Percentiles rank a stretch among this genome's conserved stretches.
These are phyloP conservation scores for Fusarium sp. DNA, from an alignment of 2,329 filamentous ascomycete species.

Conservation along the genomic window DNA sequence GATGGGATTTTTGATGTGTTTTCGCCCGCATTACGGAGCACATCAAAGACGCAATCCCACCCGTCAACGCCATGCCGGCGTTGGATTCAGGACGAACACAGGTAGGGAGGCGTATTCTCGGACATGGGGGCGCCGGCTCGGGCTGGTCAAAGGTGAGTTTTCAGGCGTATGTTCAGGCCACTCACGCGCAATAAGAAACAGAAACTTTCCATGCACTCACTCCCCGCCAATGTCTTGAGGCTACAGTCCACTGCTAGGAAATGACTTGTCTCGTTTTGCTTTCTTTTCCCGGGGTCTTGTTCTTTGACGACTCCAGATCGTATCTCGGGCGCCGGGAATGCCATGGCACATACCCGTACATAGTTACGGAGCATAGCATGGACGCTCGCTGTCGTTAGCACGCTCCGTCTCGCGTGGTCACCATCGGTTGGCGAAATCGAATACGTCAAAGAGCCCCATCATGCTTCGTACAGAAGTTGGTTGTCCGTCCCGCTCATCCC, in stretches of 20 bases:
- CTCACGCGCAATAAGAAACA: slow-evolving; percentile 19
- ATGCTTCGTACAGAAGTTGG: slow-evolving; percentile 25
- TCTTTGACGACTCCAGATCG: slow-evolving; percentile 13
- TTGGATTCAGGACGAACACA: slow-evolving; percentile 10
- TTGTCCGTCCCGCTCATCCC: slow-evolving; percentile 28
- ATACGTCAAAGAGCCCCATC: slow-evolving; percentile 33
- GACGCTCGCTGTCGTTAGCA: slow-evolving; percentile 12
- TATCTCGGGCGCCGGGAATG: slow-evolving; percentile 26
- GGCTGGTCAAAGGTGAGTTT: slow-evolving; percentile 11
- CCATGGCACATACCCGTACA: slow-evolving; percentile 7
- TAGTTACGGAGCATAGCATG: slow-evolving; percentile 1
- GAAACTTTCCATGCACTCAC: slow-evolving; percentile 9
- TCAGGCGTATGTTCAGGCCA: slow-evolving; percentile 6
- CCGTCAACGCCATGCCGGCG: slow-evolving; percentile 18
- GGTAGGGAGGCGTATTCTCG: slow-evolving; percentile 15
- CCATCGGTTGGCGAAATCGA: slow-evolving; percentile 34
- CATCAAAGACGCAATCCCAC: slow-evolving; percentile 1
- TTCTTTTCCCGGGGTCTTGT: neutral
- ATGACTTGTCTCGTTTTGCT: slow-evolving; percentile 25
- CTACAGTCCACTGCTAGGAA: slow-evolving; percentile 9
- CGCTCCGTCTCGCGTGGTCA: slow-evolving; percentile 33
- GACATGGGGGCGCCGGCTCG: slow-evolving; percentile 8
- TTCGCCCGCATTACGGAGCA: neutral
- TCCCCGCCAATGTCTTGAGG: slow-evolving; percentile 21
- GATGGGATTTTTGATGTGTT: slow-evolving; percentile 3